phyloP scores from a whole-genome alignment of 805 yeast species.

The Nakazawaea anatomiae region DNA sequence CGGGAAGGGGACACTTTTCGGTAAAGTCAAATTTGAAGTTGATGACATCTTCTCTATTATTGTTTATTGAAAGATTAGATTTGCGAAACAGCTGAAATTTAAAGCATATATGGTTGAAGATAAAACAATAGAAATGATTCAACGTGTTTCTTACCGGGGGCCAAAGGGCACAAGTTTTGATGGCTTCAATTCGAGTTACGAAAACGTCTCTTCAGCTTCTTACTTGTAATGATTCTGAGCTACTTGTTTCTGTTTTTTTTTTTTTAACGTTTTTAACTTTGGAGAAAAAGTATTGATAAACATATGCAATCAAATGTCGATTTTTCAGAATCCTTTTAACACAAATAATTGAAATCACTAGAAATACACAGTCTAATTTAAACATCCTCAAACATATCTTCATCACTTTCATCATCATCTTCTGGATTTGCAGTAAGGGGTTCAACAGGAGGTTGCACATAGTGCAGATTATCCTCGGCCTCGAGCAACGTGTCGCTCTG shows the following conservation, averaged over 20 bases:
- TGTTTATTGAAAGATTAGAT: too few species aligned
- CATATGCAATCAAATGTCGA: too few species aligned
- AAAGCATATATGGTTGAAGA: too few species aligned
- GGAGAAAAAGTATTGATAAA: background rate
- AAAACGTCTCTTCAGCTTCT: background rate
- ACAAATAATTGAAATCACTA: background rate
- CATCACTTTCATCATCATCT: conserved; percentile 13
- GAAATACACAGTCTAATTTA: background rate
- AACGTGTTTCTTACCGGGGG: too few species aligned
- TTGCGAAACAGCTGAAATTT: too few species aligned
- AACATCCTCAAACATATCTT: conserved; percentile 20
- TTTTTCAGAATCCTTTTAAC: too few species aligned
- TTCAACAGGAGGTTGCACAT: background rate
- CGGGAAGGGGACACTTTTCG: conserved; percentile 64
- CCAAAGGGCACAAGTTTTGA: too few species aligned
- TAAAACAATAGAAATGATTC: too few species aligned
- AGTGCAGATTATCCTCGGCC: background rate
- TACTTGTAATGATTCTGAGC: background rate
- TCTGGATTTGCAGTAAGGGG: conserved; percentile 2
- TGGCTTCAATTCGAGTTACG: too few species aligned
- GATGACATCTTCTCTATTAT: background rate
- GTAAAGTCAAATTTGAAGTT: conserved; percentile 47
- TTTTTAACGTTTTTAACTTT: background rate
- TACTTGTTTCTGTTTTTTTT: background rate
- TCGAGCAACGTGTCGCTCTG: background rate